These are phyloP conservation scores for Chlorella sp. DNA, from an alignment of 139 green algal genomes.

Conservation along the genomic window DNA sequence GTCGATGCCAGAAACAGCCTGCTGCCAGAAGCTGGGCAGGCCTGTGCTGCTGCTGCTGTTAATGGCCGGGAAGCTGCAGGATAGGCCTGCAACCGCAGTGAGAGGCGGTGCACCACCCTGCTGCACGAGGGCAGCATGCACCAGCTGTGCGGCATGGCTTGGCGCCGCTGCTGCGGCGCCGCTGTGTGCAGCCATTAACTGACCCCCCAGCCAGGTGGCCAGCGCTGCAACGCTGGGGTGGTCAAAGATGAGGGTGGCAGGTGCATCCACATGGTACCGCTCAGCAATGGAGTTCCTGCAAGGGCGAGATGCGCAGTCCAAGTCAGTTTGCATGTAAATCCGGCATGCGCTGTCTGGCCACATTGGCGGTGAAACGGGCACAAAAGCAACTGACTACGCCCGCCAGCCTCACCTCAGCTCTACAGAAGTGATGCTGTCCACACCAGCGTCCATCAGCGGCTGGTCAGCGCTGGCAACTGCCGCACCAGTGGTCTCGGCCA, in stretches of 20 bases:
- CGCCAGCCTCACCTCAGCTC: too few species aligned
- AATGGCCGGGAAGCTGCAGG: neutral
- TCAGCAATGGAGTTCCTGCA: conserved; percentile 60
- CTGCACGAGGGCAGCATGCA: neutral
- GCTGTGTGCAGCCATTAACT: neutral
- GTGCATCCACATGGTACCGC: conserved; percentile 32
- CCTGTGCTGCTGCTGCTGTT: neutral
- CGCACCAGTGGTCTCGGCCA: too few species aligned
- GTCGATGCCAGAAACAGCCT: neutral
- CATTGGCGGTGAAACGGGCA: too few species aligned
- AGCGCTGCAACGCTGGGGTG: conserved; percentile 66
- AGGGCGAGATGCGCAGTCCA: too few species aligned
- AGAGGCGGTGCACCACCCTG: neutral
- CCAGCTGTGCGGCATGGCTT: neutral
- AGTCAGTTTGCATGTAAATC: too few species aligned
- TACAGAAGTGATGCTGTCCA: too few species aligned
- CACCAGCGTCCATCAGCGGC: too few species aligned
- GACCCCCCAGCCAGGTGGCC: neutral
- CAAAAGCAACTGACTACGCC: too few species aligned
- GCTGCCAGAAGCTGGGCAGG: neutral
- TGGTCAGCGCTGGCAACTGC: too few species aligned
- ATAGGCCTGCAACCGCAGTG: neutral
- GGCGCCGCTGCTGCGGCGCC: neutral
- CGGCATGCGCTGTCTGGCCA: too few species aligned
- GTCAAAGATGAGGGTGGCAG: conserved; percentile 79